phyloP scores from a whole-genome alignment of 805 yeast species.

The Wickerhamomyces strasburgensis region DNA sequence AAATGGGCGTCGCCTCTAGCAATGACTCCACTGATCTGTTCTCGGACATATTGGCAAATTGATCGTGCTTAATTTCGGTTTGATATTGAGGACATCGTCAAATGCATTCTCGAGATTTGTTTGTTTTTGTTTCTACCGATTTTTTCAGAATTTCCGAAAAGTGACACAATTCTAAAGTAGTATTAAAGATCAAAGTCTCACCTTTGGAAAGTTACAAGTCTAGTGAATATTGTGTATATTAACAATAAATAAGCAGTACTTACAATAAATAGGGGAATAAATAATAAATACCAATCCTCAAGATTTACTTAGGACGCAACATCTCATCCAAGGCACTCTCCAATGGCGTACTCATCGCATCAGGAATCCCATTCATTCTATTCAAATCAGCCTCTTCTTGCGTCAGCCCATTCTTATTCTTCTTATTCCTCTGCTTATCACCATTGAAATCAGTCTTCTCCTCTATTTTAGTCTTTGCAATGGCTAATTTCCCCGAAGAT shows the following conservation, averaged over 20 bases:
- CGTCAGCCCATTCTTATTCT: conserved; percentile 6
- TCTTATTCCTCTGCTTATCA: conserved; percentile 1
- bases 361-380: conserved; percentile 16
- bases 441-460: background rate
- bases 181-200: too few relatives aligned
- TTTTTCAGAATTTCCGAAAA: too few relatives aligned
- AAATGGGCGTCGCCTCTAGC: background rate
- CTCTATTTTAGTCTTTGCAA: conserved; percentile 8
- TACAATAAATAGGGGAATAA: background rate
- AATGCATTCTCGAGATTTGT: too few relatives aligned
- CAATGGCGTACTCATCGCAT: conserved; percentile 7
- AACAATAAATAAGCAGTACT: too few relatives aligned
- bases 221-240: too few relatives aligned
- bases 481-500: conserved; percentile 1
- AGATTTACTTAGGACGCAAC: conserved; percentile 3
- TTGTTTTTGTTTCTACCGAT: too few relatives aligned
- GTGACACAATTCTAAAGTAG: too few relatives aligned
- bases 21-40: background rate
- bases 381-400: conserved; percentile 8
- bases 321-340: conserved; percentile 16
- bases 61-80: too few relatives aligned
- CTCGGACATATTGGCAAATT: background rate
- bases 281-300: too few relatives aligned
- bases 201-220: too few relatives aligned
- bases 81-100: too few relatives aligned